Evolutionary conservation across 306 rosid genomes (phyloP).

Genomic region (Quercus bicolor): DNA sequence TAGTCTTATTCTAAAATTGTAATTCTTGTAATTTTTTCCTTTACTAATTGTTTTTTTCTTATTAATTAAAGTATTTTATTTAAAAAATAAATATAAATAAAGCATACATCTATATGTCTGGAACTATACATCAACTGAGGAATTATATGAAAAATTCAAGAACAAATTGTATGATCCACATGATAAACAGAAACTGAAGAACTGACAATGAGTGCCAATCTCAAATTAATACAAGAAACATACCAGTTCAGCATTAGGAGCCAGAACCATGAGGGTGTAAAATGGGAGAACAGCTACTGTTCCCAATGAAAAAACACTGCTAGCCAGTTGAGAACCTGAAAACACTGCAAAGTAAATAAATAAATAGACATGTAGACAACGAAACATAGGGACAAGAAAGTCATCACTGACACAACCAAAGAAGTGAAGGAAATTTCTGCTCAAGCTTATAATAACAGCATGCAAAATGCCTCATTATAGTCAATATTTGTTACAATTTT

Average conservation of each 20-base stretch:
- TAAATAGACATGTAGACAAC: conserved; percentile 4
- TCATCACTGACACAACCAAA: background rate
- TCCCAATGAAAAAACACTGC: conserved; percentile 70
- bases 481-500: background rate
- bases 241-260: conserved; percentile 81
- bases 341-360: conserved; percentile 51
- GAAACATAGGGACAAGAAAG: conserved; percentile 5
- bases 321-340: conserved; percentile 60
- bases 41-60: too few species aligned
- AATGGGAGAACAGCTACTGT: conserved; percentile 92
- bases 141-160: background rate
- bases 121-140: background rate
- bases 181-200: background rate
- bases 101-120: background rate
- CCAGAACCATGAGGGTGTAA: conserved; percentile 89
- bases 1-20: too few species aligned
- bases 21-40: too few species aligned
- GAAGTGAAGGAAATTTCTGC: background rate
- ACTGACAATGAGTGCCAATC: background rate
- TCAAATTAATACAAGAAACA: conserved; percentile 21
- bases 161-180: background rate
- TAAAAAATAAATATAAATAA: background rate
- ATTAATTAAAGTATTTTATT: too few species aligned
- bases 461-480: background rate
- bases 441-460: background rate